Conservation (phyloP, 2,329 filamentous ascomycete genomes). For the Exophiala viscosa region DNA sequence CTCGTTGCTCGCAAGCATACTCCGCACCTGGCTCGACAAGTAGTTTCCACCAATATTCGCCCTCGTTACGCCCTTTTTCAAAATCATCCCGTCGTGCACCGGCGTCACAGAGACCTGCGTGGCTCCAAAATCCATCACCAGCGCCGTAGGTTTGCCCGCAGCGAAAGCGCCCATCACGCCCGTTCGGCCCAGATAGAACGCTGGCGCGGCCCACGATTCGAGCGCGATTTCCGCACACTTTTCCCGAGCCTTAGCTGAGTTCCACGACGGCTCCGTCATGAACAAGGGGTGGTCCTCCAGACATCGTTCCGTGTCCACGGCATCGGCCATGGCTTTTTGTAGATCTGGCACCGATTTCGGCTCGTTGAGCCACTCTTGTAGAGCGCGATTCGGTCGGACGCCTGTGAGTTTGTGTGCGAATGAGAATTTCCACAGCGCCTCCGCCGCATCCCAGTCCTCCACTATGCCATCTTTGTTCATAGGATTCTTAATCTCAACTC, state of each 20-base stretch:
- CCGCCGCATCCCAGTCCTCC: constrained; percentile 91
- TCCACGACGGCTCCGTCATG: constrained; percentile 94
- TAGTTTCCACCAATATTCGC: constrained; percentile 85
- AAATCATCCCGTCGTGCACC: constrained; percentile 88
- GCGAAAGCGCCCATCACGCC: constrained; percentile 89
- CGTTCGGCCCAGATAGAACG: constrained; percentile 87
- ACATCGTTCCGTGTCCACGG: constrained; percentile 66
- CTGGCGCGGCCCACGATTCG: constrained; percentile 93
- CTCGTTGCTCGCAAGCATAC: constrained; percentile 65
- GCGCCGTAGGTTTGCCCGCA: constrained; percentile 84
- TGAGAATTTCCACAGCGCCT: constrained; percentile 87
- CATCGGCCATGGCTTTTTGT: constrained; percentile 59
- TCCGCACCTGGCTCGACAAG: constrained; percentile 82
- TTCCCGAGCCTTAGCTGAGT: constrained; percentile 78
- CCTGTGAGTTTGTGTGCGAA: constrained; percentile 85
- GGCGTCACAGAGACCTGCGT: constrained; percentile 85
- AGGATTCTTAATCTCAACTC: constrained; percentile 84
- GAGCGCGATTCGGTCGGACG: constrained; percentile 63
- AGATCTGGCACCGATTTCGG: constrained; percentile 47
- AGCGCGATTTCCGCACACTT: constrained; percentile 95
- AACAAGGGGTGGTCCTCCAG: constrained; percentile 85
- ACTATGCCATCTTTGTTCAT: constrained; percentile 86
- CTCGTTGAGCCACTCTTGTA: constrained; percentile 77
- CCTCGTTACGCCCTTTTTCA: constrained; percentile 83
- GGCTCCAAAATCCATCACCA: constrained; percentile 89